phyloP scores from a whole-genome alignment of 495 filamentous ascomycete species.

The Podospora anserina region DNA sequence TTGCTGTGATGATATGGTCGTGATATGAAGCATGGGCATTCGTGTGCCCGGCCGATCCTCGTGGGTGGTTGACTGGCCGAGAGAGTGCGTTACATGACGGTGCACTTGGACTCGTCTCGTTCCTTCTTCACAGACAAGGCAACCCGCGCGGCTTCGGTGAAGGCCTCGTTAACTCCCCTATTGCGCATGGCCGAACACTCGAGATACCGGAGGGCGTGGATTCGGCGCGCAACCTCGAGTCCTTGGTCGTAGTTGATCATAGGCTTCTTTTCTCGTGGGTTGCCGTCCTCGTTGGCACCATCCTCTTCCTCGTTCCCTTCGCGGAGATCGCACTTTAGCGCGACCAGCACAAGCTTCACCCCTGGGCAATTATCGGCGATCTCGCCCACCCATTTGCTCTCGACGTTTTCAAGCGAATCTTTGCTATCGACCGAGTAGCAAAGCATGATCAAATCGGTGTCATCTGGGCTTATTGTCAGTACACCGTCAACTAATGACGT shows the following conservation, averaged over 20 bases:
- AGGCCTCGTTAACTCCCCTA: slow-evolving; percentile 94
- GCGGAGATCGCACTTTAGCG: slow-evolving; percentile 92
- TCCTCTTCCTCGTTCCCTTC: slow-evolving; percentile 62
- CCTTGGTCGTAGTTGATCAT: slow-evolving; percentile 92
- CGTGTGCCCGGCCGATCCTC: neutral
- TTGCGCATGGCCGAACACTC: slow-evolving; percentile 99
- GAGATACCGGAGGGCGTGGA: slow-evolving; percentile 86
- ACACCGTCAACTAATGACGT: neutral
- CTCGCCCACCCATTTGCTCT: slow-evolving; percentile 96
- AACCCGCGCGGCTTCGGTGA: slow-evolving; percentile 97
- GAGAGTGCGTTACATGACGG: slow-evolving; percentile 46
- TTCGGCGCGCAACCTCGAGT: slow-evolving; percentile 85
- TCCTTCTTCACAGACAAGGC: slow-evolving; percentile 81
- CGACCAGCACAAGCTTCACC: slow-evolving; percentile 92
- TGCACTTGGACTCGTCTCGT: slow-evolving; percentile 53
- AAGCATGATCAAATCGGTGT: slow-evolving; percentile 97
- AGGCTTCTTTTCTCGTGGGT: slow-evolving; percentile 57
- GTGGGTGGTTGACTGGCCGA: neutral
- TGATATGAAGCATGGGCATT: neutral
- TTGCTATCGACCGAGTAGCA: slow-evolving; percentile 96
- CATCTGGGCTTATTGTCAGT: slow-evolving; percentile 44
- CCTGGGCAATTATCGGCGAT: slow-evolving; percentile 96
- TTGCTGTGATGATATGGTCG: slow-evolving; percentile 2
- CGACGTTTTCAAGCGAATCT: slow-evolving; percentile 96
- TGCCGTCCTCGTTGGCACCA: slow-evolving; percentile 40